These are phyloP conservation scores for Beauveria varroae DNA, from an alignment of 2,329 filamentous ascomycete genomes.

Conservation along the genomic window DNA sequence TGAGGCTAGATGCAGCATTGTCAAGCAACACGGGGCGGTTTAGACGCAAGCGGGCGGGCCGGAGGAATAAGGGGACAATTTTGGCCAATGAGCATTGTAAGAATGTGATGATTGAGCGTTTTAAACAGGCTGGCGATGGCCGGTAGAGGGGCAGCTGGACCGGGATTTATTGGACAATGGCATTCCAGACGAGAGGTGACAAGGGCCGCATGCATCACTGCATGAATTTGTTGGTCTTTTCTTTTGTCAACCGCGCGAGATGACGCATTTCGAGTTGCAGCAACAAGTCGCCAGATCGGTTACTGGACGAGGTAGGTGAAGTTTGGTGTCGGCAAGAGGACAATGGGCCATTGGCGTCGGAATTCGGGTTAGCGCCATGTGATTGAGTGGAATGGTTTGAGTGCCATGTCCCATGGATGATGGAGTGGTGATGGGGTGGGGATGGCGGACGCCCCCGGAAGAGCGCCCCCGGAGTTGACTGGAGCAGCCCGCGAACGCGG, in stretches of 20 bases:
- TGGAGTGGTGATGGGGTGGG: neutral
- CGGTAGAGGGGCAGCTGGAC: neutral
- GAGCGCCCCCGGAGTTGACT: constrained; percentile 2
- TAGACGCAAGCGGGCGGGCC: neutral
- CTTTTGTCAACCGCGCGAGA: neutral
- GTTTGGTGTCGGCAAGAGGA: neutral
- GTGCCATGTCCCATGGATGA: neutral
- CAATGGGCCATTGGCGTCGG: neutral
- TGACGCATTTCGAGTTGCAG: neutral
- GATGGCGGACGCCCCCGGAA: constrained; percentile 5
- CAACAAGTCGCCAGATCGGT: neutral
- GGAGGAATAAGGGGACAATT: neutral
- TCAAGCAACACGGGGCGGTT: neutral
- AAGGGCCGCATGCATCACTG: neutral
- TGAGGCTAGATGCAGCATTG: neutral
- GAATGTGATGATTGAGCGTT: neutral
- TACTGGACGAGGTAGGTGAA: neutral
- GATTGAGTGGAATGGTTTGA: neutral
- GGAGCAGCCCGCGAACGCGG: neutral
- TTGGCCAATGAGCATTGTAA: neutral
- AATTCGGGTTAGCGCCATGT: constrained; percentile 3
- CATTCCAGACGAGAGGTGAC: neutral
- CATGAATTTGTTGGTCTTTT: neutral
- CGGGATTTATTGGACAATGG: neutral
- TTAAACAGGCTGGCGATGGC: neutral